These are phyloP conservation scores for Claviceps sp. DNA, from an alignment of 2,329 filamentous ascomycete genomes.

Conservation along the genomic window DNA sequence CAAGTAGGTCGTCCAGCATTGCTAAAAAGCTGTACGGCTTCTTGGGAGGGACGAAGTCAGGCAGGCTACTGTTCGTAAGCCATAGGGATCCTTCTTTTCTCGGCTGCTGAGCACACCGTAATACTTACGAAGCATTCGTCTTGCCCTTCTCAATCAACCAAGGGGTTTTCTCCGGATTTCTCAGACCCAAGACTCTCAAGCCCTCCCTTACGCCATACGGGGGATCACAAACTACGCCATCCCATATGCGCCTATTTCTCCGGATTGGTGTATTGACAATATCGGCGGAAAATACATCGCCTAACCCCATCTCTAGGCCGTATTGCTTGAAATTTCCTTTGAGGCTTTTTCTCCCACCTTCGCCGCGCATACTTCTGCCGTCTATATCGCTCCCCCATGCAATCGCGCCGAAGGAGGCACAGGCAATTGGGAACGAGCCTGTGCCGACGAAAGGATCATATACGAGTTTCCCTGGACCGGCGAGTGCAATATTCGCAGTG, in stretches of 20 bases:
- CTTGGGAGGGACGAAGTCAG: constrained; percentile 73
- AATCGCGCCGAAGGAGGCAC: constrained; percentile 76
- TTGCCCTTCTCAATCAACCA: constrained; percentile 56
- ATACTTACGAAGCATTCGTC: constrained; percentile 50
- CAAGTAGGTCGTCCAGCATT: constrained; percentile 80
- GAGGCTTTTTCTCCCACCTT: constrained; percentile 36
- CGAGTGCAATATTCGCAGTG: constrained; percentile 81
- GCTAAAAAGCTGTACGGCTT: constrained; percentile 82
- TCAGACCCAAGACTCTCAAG: constrained; percentile 69
- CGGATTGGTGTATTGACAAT: constrained; percentile 74
- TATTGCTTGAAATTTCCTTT: constrained; percentile 77
- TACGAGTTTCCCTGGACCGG: constrained; percentile 69
- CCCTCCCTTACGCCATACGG: constrained; percentile 94
- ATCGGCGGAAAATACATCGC: constrained; percentile 75
- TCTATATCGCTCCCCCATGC: constrained; percentile 88
- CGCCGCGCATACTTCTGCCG: constrained; percentile 71
- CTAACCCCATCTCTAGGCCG: constrained; percentile 46
- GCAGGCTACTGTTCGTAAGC: constrained; percentile 18
- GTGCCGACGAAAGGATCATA: constrained; percentile 96
- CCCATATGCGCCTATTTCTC: constrained; percentile 46
- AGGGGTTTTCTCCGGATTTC: constrained; percentile 47
- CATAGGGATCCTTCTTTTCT: neutral
- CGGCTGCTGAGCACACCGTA: neutral
- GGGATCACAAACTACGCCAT: constrained; percentile 90
- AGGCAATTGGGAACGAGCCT: constrained; percentile 81